Percentiles rank a stretch among this genome's conserved stretches.
Conservation (phyloP, 495 filamentous ascomycete species). For the Friedmanniomyces endolithicus region DNA sequence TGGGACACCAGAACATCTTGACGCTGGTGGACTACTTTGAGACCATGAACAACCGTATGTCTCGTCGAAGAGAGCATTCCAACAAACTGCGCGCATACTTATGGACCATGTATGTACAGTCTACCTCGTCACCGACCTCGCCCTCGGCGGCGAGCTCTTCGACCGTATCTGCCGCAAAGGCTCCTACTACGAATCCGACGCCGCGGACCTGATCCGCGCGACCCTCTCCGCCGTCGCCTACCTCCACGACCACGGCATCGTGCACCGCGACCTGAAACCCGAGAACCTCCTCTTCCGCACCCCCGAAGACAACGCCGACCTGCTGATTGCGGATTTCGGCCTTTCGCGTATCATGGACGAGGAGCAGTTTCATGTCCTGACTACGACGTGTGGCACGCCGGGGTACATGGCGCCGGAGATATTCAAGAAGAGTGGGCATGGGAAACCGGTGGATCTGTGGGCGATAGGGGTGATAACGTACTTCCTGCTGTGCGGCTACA, state of each 20-base stretch:
- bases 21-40: conserved; percentile 98
- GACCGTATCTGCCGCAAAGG: conserved; percentile 98
- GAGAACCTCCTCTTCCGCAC: conserved; percentile 72
- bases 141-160: conserved; percentile 91
- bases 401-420: conserved; percentile 91
- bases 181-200: conserved; percentile 94
- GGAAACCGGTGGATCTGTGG: conserved; percentile 71
- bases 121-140: conserved; percentile 94
- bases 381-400: conserved; percentile 92
- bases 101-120: conserved; percentile 39
- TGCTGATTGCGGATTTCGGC: conserved; percentile 96
- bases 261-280: conserved; percentile 73
- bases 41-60: conserved; percentile 91
- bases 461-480: conserved; percentile 80
- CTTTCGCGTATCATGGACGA: conserved; percentile 95
- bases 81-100: not conserved
- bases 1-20: conserved; percentile 96
- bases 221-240: conserved; percentile 96
- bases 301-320: conserved; percentile 67
- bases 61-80: no score
- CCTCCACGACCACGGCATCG: conserved; percentile 95
- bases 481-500: conserved; percentile 95
- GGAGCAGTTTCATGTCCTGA: conserved; percentile 94
- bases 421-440: conserved; percentile 67
- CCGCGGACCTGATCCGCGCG: conserved; percentile 85